Evolutionary conservation across 495 filamentous ascomycete genomes (phyloP).

Genomic region (Penicillium alfredii): DNA sequence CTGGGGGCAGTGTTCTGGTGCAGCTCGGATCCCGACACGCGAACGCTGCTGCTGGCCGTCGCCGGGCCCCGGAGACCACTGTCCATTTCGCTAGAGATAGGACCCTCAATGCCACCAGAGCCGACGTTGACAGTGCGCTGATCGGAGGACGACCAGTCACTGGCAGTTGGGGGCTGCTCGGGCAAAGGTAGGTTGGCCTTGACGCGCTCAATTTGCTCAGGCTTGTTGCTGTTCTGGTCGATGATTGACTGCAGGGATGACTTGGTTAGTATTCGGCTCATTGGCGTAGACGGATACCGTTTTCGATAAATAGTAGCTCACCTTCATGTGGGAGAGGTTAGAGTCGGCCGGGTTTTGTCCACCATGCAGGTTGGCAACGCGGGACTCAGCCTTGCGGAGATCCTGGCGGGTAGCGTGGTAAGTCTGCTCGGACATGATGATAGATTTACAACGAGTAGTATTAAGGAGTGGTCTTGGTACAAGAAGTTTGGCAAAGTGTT

Average conservation of each 20-base stretch:
- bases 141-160: constrained; percentile 73
- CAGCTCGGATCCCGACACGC: constrained; percentile 39
- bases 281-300: too few species aligned
- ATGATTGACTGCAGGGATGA: constrained; percentile 39
- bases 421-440: constrained; percentile 45
- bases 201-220: constrained; percentile 56
- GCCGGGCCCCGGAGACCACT: constrained; percentile 58
- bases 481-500: too few species aligned
- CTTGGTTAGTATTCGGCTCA: neutral
- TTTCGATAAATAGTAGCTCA: too few species aligned
- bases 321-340: constrained; percentile 45
- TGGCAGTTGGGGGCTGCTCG: constrained; percentile 63
- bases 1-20: constrained; percentile 38
- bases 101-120: constrained; percentile 48
- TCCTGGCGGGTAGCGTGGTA: constrained; percentile 49
- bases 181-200: constrained; percentile 72
- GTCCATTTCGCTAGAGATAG: constrained; percentile 49
- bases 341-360: constrained; percentile 42
- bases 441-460: neutral
- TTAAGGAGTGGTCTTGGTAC: neutral
- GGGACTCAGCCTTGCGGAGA: constrained; percentile 47
- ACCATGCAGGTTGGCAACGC: constrained; percentile 32
- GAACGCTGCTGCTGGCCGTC: constrained; percentile 52
- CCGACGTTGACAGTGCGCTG: constrained; percentile 61
- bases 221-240: constrained; percentile 48